A percentile compares a stretch with the other conserved stretches of the same genome.
Evolutionary conservation across 495 filamentous ascomycete species (phyloP).

Genomic region (Bacidia rubella): DNA sequence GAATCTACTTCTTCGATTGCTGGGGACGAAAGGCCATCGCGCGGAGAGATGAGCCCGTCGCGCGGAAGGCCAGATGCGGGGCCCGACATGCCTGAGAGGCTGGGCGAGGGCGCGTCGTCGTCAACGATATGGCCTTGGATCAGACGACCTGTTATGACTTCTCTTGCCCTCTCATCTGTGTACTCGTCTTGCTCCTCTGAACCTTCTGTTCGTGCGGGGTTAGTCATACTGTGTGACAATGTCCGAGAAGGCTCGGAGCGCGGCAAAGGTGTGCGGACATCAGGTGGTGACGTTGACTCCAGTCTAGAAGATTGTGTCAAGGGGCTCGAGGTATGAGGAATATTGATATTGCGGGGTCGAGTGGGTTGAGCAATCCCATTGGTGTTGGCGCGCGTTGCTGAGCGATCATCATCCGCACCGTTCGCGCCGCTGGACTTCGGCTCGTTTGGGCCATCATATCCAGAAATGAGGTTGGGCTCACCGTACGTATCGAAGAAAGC

Average conservation of each 20-base stretch:
- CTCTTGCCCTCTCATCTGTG: conserved; percentile 71
- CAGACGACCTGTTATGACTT: conserved; percentile 83
- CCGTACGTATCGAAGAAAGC: conserved; percentile 24
- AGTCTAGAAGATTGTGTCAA: conserved; percentile 11
- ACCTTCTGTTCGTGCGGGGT: conserved; percentile 13
- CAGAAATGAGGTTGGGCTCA: conserved; percentile 1
- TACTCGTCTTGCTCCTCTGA: conserved; percentile 50
- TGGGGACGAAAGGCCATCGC: conserved; percentile 25
- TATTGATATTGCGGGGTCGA: conserved; percentile 10
- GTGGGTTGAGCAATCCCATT: conserved; percentile 10
- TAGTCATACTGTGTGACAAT: conserved; percentile 16
- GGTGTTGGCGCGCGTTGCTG: background rate
- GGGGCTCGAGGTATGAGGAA: conserved; percentile 12
- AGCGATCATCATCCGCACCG: conserved; percentile 7
- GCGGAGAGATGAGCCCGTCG: conserved; percentile 17
- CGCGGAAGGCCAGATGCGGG: conserved; percentile 32
- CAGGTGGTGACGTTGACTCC: conserved; percentile 15
- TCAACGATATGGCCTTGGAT: conserved; percentile 96
- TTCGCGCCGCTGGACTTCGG: background rate
- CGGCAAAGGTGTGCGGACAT: conserved; percentile 12
- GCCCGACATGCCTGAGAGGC: conserved; percentile 47
- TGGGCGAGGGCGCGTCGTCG: conserved; percentile 74
- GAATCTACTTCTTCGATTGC: conserved; percentile 39
- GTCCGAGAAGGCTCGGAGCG: conserved; percentile 21
- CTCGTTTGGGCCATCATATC: conserved; percentile 3